A percentile compares a stretch with the other conserved stretches of the same genome.
phyloP scores from a whole-genome alignment of 805 yeast species.

The Yueomyces sinensis region DNA sequence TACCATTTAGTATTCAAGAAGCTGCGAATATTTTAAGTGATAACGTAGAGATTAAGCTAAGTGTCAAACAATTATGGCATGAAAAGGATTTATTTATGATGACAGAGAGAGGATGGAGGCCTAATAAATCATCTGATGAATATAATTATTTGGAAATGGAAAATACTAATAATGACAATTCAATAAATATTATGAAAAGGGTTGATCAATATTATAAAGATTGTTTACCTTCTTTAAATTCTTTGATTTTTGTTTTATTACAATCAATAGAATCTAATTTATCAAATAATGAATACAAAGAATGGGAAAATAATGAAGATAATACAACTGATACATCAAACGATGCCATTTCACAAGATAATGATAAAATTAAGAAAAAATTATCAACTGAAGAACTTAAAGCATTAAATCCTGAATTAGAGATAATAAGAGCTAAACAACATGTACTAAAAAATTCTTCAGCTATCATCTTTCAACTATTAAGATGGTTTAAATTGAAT shows the following conservation, averaged over 20 bases:
- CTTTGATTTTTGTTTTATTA: constrained; percentile 50
- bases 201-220: constrained; percentile 48
- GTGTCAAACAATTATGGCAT: constrained; percentile 56
- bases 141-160: constrained; percentile 17
- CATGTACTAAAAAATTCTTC: constrained; percentile 45
- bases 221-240: constrained; percentile 42
- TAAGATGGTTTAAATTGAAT: constrained; percentile 67
- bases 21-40: constrained; percentile 57
- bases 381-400: constrained; percentile 2
- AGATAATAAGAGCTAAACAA: constrained; percentile 48
- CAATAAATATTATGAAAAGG: constrained; percentile 28
- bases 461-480: constrained; percentile 36
- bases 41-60: constrained; percentile 51
- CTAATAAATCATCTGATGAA: constrained; percentile 11
- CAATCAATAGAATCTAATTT: constrained; percentile 48
- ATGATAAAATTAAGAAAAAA: constrained; percentile 2
- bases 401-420: constrained; percentile 27
- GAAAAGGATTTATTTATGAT: constrained; percentile 60
- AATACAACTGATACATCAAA: background rate
- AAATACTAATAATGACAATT: constrained; percentile 14
- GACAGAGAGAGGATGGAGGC: constrained; percentile 55
- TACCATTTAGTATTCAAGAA: constrained; percentile 68
- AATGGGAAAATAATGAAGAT: constrained; percentile 5
- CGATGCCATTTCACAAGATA: background rate
- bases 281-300: constrained; percentile 14